Conservation (phyloP, 352 stramenopile genomes). For the Globisporangium echinulatum region DNA sequence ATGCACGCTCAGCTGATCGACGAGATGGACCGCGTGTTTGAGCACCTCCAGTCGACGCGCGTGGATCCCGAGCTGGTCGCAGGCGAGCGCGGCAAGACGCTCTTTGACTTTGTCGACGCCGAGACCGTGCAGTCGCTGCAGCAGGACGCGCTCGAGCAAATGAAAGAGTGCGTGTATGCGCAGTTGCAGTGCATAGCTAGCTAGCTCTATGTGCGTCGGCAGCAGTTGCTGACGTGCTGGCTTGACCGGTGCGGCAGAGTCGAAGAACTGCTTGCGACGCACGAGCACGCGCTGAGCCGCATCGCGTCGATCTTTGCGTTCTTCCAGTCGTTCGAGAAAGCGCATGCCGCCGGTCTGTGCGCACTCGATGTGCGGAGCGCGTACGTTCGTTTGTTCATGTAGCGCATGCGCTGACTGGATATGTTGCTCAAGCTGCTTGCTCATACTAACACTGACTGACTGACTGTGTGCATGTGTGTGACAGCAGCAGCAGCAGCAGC, state of each 20-base stretch:
- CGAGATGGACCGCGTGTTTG: constrained; percentile 73
- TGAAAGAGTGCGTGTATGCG: constrained; percentile 44
- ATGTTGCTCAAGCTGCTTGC: too few species aligned
- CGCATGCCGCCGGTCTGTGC: constrained; percentile 25
- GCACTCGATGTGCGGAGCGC: constrained; percentile 9
- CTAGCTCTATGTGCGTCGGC: background rate
- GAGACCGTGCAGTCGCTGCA: constrained; percentile 76
- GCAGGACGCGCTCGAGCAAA: constrained; percentile 65
- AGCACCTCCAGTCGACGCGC: constrained; percentile 36
- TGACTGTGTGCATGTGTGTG: too few species aligned
- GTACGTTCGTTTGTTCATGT: background rate
- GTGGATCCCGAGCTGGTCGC: constrained; percentile 54
- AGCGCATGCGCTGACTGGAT: background rate
- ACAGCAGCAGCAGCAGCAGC: background rate
- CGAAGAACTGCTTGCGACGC: constrained; percentile 53
- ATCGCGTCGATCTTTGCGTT: constrained; percentile 59
- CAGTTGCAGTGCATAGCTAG: background rate
- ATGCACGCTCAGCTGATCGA: constrained; percentile 40
- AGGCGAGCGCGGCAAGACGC: constrained; percentile 53
- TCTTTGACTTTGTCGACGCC: constrained; percentile 82
- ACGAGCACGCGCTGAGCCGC: constrained; percentile 55
- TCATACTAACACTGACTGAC: too few species aligned
- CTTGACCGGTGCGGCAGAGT: constrained; percentile 26
- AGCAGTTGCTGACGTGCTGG: background rate
- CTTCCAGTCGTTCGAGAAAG: constrained; percentile 53